phyloP scores from a whole-genome alignment of 768 basidiomycete genomes.

The Neoboletus subvelutipes region DNA sequence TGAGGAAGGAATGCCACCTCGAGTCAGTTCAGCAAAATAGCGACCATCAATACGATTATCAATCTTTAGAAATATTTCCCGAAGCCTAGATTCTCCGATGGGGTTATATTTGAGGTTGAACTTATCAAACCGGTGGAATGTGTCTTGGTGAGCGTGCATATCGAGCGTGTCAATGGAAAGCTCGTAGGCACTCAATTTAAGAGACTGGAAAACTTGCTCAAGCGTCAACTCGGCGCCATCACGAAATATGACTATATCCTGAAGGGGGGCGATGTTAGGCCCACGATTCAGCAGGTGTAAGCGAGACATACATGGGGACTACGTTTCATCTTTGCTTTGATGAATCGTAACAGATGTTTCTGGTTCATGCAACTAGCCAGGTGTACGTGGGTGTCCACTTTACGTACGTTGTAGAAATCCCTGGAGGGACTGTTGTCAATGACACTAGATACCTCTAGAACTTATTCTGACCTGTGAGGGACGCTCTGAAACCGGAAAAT shows the following conservation, averaged over 20 bases:
- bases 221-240: slow-evolving; percentile 88
- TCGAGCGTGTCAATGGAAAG: slow-evolving; percentile 98
- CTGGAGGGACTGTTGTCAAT: slow-evolving; percentile 41
- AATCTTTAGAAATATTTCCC: slow-evolving; percentile 98
- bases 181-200: slow-evolving; percentile 94
- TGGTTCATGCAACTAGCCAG: slow-evolving; percentile 99
- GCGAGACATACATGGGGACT: slow-evolving; percentile 60
- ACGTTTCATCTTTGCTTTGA: slow-evolving; percentile 97
- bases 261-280: not conserved
- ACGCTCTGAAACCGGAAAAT: slow-evolving; percentile 24
- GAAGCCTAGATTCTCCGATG: slow-evolving; percentile 88
- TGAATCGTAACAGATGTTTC: slow-evolving; percentile 96
- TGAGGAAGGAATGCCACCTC: slow-evolving; percentile 48
- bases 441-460: not conserved
- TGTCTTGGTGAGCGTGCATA: slow-evolving; percentile 98
- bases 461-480: slow-evolving; percentile 28
- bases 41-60: slow-evolving; percentile 92
- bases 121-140: slow-evolving; percentile 98
- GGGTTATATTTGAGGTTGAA: slow-evolving; percentile 98
- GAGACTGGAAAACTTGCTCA: slow-evolving; percentile 92
- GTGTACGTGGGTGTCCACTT: slow-evolving; percentile 99
- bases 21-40: slow-evolving; percentile 93
- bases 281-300: not conserved
- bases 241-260: slow-evolving; percentile 96
- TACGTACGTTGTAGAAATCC: slow-evolving; percentile 97